Conservation (phyloP, 164 flowering plant genomes). For the Chimonanthus salicifolius region DNA sequence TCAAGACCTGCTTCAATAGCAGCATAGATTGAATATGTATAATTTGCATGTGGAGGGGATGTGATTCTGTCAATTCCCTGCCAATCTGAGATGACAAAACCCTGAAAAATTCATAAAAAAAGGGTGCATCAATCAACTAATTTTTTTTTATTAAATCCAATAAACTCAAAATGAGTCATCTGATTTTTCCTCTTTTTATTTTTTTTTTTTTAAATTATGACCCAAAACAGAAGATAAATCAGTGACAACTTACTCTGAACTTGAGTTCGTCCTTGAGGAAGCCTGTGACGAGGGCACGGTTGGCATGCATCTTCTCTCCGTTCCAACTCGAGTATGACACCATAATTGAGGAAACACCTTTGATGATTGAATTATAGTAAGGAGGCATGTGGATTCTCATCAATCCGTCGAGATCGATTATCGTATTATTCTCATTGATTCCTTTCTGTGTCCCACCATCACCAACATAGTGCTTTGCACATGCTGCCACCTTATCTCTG, state of each 20-base stretch:
- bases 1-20: conserved; percentile 43
- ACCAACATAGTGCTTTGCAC: conserved; percentile 45
- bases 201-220: too few relatives aligned
- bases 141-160: too few relatives aligned
- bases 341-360: conserved; percentile 47
- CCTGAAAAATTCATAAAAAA: conserved; percentile 13
- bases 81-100: conserved; percentile 51
- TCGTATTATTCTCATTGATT: conserved; percentile 38
- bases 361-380: conserved; percentile 31
- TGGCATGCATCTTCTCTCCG: conserved; percentile 44
- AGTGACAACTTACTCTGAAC: conserved; percentile 25
- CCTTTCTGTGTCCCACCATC: conserved; percentile 46
- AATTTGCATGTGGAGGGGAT: conserved; percentile 28
- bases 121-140: too few relatives aligned
- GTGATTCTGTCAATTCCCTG: conserved; percentile 42
- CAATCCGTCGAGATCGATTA: conserved; percentile 23
- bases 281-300: conserved; percentile 33
- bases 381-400: conserved; percentile 41
- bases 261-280: conserved; percentile 37
- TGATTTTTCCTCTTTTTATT: too few relatives aligned
- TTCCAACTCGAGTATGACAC: conserved; percentile 47
- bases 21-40: conserved; percentile 31
- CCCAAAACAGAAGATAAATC: too few relatives aligned
- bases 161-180: background rate
- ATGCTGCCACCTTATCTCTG: conserved; percentile 38